These are phyloP conservation scores for Ganoderma lucidum DNA, from an alignment of 1,284 basidiomycete genomes.

Conservation along the genomic window DNA sequence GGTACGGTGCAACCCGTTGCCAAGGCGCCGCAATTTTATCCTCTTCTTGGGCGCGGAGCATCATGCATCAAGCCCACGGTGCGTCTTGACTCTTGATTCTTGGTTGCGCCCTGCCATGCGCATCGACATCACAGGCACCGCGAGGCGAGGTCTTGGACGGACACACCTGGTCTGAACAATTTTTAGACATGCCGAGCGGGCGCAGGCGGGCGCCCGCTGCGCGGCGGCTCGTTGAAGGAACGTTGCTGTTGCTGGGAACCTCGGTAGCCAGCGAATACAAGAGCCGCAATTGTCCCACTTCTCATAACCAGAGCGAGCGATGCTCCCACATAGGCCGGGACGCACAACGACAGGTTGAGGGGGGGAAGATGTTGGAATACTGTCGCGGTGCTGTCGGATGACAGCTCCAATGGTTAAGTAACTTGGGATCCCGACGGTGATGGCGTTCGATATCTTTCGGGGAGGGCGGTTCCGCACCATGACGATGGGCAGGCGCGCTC, in stretches of 20 bases:
- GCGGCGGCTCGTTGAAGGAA: background rate
- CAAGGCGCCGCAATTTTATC: background rate
- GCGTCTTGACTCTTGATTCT: background rate
- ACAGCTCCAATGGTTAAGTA: background rate
- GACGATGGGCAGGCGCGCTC: background rate
- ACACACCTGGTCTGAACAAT: background rate
- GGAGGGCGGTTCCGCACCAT: background rate
- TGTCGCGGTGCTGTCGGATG: background rate
- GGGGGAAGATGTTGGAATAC: background rate
- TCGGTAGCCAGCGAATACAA: background rate
- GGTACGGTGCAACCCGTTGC: background rate
- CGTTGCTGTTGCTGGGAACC: background rate
- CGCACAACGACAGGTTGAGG: background rate
- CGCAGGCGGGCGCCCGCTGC: background rate
- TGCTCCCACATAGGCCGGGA: background rate
- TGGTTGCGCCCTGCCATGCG: constrained; percentile 6
- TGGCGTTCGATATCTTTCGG: background rate
- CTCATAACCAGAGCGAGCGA: background rate
- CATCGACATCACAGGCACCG: constrained; percentile 21
- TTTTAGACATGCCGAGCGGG: background rate
- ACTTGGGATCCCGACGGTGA: background rate
- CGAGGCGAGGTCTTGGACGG: background rate
- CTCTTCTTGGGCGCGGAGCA: background rate
- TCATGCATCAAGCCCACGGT: constrained; percentile 4
- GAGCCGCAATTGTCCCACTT: background rate